Percentiles rank a stretch among this genome's conserved stretches.
phyloP scores from a whole-genome alignment of 305 asterid species.

The Stenogyne calaminthoides region DNA sequence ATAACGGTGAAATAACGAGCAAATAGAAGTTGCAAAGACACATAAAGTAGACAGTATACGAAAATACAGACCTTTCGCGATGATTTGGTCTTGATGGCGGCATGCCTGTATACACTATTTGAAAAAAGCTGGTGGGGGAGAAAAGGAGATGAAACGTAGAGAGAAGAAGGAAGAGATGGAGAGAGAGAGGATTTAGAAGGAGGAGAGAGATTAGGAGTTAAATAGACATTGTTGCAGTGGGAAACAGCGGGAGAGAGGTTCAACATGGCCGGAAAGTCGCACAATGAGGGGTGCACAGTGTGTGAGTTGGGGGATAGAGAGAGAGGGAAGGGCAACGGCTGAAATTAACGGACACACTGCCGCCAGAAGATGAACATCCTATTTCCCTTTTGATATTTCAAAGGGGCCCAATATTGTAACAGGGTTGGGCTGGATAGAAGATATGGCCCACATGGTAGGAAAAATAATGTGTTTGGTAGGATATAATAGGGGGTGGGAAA shows the following conservation, averaged over 20 bases:
- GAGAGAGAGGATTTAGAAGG: slow-evolving; percentile 26
- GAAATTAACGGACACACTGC: slow-evolving; percentile 46
- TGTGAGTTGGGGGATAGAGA: slow-evolving; percentile 10
- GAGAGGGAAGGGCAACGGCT: slow-evolving; percentile 1
- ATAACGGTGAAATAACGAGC: slow-evolving; percentile 2
- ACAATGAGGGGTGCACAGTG: slow-evolving; percentile 28
- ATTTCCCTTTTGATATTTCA: neutral
- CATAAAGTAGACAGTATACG: neutral
- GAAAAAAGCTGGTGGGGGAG: slow-evolving; percentile 32
- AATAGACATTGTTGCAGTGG: slow-evolving; percentile 31
- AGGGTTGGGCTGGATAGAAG: no score
- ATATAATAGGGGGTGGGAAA: no score
- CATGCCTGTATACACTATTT: slow-evolving; percentile 24
- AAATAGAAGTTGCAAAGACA: neutral
- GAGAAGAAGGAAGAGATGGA: slow-evolving; percentile 32
- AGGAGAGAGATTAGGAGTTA: slow-evolving; percentile 31
- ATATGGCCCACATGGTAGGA: no score
- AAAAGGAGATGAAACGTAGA: slow-evolving; percentile 31
- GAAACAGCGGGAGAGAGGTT: slow-evolving; percentile 35
- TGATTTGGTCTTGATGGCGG: slow-evolving; percentile 29
- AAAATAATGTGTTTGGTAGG: no score
- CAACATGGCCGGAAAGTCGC: slow-evolving; percentile 41
- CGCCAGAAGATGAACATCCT: slow-evolving; percentile 43
- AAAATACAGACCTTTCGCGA: slow-evolving; percentile 32
- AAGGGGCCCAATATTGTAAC: neutral